Evolutionary conservation across 129 eudicot species (phyloP).

Genomic region (Saussurea involucrata): DNA sequence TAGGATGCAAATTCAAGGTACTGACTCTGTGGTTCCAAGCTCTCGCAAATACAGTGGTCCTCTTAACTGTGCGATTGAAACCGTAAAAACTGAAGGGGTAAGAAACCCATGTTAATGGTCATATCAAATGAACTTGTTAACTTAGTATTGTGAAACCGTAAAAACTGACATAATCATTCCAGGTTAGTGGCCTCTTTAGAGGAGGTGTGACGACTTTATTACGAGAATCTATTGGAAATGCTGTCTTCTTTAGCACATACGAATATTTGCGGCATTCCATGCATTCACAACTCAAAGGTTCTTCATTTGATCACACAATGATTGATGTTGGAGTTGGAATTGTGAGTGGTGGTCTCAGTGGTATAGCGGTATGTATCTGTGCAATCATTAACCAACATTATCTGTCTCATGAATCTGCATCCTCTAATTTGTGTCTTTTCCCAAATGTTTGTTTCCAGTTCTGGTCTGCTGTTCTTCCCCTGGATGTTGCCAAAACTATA

Average conservation of each 20-base stretch:
- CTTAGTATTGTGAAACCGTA: no score
- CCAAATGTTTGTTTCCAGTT: conserved; percentile 37
- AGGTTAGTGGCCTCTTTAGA: conserved; percentile 75
- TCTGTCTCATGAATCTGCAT: background rate
- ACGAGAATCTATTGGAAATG: conserved; percentile 85
- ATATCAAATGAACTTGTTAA: conserved; percentile 10
- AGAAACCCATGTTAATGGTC: conserved; percentile 15
- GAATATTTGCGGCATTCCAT: conserved; percentile 64
- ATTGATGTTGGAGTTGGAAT: conserved; percentile 76
- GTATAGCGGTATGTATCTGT: conserved; percentile 63
- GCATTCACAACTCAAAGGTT: conserved; percentile 52
- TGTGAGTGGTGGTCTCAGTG: conserved; percentile 88
- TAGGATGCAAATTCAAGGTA: conserved; percentile 98
- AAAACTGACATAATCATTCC: conserved; percentile 20
- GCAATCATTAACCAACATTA: background rate
- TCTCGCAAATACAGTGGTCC: conserved; percentile 59
- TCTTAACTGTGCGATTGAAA: conserved; percentile 77
- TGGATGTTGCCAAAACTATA: conserved; percentile 86
- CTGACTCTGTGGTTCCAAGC: conserved; percentile 58
- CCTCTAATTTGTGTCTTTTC: background rate
- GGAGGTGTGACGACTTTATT: conserved; percentile 77
- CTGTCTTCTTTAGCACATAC: conserved; percentile 73
- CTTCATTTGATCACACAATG: conserved; percentile 39
- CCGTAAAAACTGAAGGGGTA: conserved; percentile 86
- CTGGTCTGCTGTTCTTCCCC: conserved; percentile 78